These are phyloP conservation scores for Malassezia cuniculi DNA, from an alignment of 1,284 basidiomycete genomes.

Conservation along the genomic window DNA sequence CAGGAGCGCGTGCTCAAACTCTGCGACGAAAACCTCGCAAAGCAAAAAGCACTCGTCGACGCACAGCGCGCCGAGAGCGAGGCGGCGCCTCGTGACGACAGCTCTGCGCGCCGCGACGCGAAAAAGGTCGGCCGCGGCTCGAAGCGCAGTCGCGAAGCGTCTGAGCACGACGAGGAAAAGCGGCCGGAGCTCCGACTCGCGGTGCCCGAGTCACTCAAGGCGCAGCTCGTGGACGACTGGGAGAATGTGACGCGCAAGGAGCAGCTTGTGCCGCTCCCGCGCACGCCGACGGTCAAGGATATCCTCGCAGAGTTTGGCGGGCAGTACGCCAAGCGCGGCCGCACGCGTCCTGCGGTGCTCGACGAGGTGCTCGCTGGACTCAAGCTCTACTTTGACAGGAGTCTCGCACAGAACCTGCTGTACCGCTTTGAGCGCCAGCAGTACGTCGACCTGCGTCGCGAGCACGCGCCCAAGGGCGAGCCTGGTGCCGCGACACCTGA, in stretches of 20 bases:
- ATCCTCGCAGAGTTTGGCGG: constrained; percentile 61
- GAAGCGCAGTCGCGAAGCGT: constrained; percentile 13
- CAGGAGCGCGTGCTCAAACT: constrained; percentile 68
- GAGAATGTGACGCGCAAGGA: constrained; percentile 90
- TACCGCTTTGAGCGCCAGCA: constrained; percentile 90
- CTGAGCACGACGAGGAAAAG: constrained; percentile 51
- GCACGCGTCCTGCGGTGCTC: constrained; percentile 48
- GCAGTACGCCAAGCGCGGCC: constrained; percentile 24
- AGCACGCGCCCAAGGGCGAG: constrained; percentile 52
- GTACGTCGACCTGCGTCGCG: constrained; percentile 68
- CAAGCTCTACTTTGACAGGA: constrained; percentile 84
- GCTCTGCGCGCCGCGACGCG: not conserved
- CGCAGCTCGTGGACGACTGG: constrained; percentile 91
- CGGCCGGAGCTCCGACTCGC: constrained; percentile 80
- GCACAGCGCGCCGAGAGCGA: constrained; percentile 40
- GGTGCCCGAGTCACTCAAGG: constrained; percentile 77
- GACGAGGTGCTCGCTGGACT: constrained; percentile 76
- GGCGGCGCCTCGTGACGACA: constrained; percentile 17
- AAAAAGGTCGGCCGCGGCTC: constrained; percentile 11
- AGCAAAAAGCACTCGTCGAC: constrained; percentile 52
- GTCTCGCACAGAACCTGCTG: constrained; percentile 74
- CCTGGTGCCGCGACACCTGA: no score
- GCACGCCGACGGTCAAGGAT: constrained; percentile 65
- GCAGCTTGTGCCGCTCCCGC: constrained; percentile 72
- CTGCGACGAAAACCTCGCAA: constrained; percentile 69